Base-by-base conservation (phyloP, 345 rosid genomes). In the Pugionium dolabratum region DNA sequence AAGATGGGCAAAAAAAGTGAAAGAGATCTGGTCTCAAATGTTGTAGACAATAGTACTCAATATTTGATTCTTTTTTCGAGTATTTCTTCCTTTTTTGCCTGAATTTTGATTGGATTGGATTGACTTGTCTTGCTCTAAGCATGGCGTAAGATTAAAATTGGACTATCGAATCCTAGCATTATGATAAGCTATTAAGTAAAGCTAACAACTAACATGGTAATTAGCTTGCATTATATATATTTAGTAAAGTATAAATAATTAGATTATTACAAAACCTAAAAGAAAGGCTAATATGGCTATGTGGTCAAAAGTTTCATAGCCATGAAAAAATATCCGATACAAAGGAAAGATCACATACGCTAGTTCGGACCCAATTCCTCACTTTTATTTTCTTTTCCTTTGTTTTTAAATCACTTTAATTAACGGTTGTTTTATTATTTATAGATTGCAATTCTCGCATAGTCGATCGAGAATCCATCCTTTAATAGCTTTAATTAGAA, bases 1-100 rank as follows among this genome's bases (percentile, higher is more conserved):
- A 66, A 44, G 71, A 72, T 72, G 57, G 58, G 63, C 18, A 3
- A 37, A 5, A 52, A 40, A 58, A 49, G 79, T 50, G 80, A 80
- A 52, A 62, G 76, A 76, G 59, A 69, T 62, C 65, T 74, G 83
- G 89, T 86, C 85, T 75, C 80, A 41, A 80, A 81, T 81, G 84
- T 55, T 58, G 80, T 66, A 72, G 81, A 83, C 90, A 84, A 63
- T 70, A 80, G 79, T 82, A 81, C 81, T 88, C 78, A 70, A 73
- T 79, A 66, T 83, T 77, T 77, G 80, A 77, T 83, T 68, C 52
- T 58, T 50, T 56, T 69, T 36, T 43, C 2, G 5, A 70, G 69
- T 65, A 51, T 18, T 18, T 18, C 68, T 56, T n/a, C 46, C 6
- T 54, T 35, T 9, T 61, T 67, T 41, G 71, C 71, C 68, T 70